Conservation (phyloP, 768 basidiomycete genomes). For the Sarcodon sp. region DNA sequence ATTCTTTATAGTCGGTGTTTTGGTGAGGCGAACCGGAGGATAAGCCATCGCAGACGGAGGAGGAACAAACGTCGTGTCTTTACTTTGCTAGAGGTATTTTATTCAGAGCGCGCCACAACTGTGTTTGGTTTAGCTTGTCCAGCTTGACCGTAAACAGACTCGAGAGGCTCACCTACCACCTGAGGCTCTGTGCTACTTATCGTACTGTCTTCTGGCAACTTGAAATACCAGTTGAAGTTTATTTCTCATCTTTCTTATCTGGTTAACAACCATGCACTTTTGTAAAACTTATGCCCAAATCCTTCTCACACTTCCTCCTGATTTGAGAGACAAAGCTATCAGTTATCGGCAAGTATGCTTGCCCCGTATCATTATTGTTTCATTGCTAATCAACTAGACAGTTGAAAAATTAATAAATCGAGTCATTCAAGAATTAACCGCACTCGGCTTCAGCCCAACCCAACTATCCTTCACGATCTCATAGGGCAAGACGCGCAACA, state of each 20-base stretch:
- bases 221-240: too few species aligned
- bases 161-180: too few species aligned
- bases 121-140: too few species aligned
- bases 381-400: conserved; percentile 16
- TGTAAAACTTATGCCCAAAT: conserved; percentile 56
- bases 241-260: too few species aligned
- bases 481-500: conserved; percentile 4
- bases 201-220: too few species aligned
- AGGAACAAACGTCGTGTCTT: background rate
- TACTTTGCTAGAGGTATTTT: too few species aligned
- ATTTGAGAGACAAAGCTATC: conserved; percentile 66
- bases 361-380: background rate
- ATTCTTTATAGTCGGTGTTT: conserved; percentile 70
- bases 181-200: too few species aligned
- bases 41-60: conserved; percentile 21
- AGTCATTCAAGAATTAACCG: conserved; percentile 64
- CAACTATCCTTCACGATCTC: conserved; percentile 15
- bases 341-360: conserved; percentile 64
- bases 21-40: conserved; percentile 46
- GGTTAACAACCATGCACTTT: conserved; percentile 44
- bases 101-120: too few species aligned
- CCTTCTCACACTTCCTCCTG: conserved; percentile 56
- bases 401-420: conserved; percentile 89
- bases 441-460: conserved; percentile 36
- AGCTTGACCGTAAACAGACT: too few species aligned